Conservation (phyloP, 495 filamentous ascomycete species). For the Penicillium verhagenii region DNA sequence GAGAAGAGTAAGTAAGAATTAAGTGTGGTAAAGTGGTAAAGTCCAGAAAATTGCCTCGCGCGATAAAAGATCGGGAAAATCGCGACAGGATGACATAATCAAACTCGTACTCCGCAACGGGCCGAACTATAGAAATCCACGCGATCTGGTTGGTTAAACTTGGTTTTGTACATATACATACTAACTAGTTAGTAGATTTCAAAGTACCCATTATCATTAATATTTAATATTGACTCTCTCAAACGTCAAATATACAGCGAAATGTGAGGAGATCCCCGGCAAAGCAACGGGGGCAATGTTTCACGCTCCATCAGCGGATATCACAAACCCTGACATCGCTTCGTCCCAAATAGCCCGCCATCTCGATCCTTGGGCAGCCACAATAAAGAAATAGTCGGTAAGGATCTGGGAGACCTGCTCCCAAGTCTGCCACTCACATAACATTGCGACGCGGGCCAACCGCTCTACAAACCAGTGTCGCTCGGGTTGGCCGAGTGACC, state of each 20-base stretch:
- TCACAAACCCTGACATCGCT: constrained; percentile 24
- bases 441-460: constrained; percentile 23
- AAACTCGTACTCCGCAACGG: constrained; percentile 20
- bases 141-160: neutral
- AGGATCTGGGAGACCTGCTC: constrained; percentile 26
- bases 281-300: neutral
- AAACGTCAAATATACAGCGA: neutral
- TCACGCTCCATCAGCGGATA: constrained; percentile 13
- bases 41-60: constrained; percentile 6
- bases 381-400: constrained; percentile 26
- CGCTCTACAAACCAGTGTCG: constrained; percentile 31
- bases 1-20: neutral
- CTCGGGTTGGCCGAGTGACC: constrained; percentile 27
- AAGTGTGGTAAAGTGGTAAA: constrained; percentile 5
- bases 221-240: neutral
- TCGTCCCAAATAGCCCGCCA: constrained; percentile 36
- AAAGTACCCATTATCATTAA: neutral
- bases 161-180: no score
- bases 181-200: no score
- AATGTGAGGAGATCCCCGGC: neutral
- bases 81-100: constrained; percentile 61
- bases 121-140: constrained; percentile 3
- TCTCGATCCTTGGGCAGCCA: constrained; percentile 11
- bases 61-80: constrained; percentile 35
- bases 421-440: constrained; percentile 32